A percentile compares a stretch with the other conserved stretches of the same genome.
phyloP scores from a whole-genome alignment of 1,139 yeast genomes.

The Magnusiomyces sp. region DNA sequence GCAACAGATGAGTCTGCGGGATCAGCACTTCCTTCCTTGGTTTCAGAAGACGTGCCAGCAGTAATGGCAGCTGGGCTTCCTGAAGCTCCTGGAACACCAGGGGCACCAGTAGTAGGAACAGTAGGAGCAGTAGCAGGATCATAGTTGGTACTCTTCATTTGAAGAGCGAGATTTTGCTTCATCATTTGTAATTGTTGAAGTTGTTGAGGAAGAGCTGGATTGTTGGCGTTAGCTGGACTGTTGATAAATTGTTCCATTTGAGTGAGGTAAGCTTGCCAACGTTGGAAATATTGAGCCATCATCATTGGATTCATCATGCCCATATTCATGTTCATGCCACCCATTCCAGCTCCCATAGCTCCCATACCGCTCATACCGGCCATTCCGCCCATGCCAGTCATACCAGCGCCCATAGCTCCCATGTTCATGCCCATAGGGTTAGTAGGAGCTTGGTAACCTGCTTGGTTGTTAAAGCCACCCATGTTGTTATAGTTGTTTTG shows the following conservation, averaged over 20 bases:
- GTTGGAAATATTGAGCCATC: conserved; percentile 83
- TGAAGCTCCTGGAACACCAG: conserved; percentile 3
- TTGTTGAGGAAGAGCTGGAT: conserved; percentile 38
- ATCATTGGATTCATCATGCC: conserved; percentile 61
- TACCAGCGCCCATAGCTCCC: neutral
- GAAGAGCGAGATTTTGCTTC: conserved; percentile 15
- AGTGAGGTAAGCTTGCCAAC: conserved; percentile 62
- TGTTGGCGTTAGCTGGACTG: conserved; percentile 28
- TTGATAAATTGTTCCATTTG: conserved; percentile 34
- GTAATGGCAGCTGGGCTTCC: conserved; percentile 8
- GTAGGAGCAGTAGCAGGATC: conserved; percentile 7
- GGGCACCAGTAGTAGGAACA: conserved; percentile 12
- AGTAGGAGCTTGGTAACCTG: no score
- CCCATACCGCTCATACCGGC: neutral
- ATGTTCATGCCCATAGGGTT: no score
- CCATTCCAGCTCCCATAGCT: conserved; percentile 6
- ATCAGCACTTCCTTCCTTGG: neutral
- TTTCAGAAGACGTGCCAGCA: no score
- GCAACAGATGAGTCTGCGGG: conserved; percentile 12
- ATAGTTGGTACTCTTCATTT: conserved; percentile 1
- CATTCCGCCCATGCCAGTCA: neutral
- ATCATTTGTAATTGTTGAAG: conserved; percentile 26
- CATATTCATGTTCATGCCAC: neutral
- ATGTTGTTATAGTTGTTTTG: conserved; percentile 13
- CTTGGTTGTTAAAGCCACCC: no score